Evolutionary conservation across 208 protist species (phyloP).

Genomic region (Crithidia thermophila): DNA sequence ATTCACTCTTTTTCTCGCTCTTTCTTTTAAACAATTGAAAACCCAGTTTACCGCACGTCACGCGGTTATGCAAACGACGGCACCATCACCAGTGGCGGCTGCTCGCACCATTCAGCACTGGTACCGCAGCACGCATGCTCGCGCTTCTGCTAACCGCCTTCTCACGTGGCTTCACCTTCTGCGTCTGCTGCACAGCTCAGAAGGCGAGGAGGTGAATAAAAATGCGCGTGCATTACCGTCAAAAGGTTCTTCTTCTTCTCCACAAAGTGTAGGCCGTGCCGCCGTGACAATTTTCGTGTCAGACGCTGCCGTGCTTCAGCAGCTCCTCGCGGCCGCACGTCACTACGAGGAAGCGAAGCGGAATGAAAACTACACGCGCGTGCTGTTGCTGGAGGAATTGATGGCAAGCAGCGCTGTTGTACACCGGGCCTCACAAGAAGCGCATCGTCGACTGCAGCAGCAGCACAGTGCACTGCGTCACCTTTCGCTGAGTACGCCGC

Average conservation of each 20-base stretch:
- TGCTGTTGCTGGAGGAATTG: constrained; percentile 31
- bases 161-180: constrained; percentile 12
- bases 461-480: constrained; percentile 31
- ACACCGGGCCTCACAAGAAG: constrained; percentile 14
- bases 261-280: too few species aligned
- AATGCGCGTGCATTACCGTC: not conserved
- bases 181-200: not conserved
- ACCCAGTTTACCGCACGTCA: too few species aligned
- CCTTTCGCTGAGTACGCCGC: not conserved
- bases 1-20: too few species aligned
- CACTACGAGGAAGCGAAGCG: constrained; percentile 37
- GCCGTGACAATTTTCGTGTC: not conserved
- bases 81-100: constrained; percentile 3
- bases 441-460: constrained; percentile 23
- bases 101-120: constrained; percentile 5
- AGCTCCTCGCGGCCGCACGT: constrained; percentile 20
- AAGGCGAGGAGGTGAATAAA: not conserved
- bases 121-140: not conserved
- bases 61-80: too few species aligned
- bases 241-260: not conserved
- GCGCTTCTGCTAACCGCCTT: not conserved
- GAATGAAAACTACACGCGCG: constrained; percentile 49
- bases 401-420: constrained; percentile 12
- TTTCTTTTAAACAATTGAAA: too few species aligned
- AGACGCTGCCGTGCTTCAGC: constrained; percentile 1